Evolutionary conservation across 306 rosid species (phyloP), one percentile per base, ranked within the genome.

Genomic region (Casuarina equisetifolia): DNA sequence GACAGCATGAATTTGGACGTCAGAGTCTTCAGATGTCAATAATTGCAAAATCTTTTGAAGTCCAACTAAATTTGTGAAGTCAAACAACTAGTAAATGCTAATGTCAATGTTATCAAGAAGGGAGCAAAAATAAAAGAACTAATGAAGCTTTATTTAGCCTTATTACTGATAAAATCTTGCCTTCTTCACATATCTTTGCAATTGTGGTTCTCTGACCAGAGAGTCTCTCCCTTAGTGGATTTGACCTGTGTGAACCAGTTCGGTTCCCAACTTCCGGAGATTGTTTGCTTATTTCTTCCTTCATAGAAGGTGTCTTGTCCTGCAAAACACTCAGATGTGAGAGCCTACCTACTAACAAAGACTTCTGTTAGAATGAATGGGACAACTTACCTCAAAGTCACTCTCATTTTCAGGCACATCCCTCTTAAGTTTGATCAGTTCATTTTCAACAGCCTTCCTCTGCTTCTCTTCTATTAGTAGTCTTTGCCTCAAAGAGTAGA

Each of bases 131-230:
- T 13, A 17, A 64, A 11, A 61, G 16, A 48, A 54, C 13, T 77
- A 50, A 38, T 59, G 40, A 72, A 73, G 71, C 52, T 40, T 10
- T 50, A 44, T 36, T 45, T 38, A 48, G 50, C 73, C 9, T 50
- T 54, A 75, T 38, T 20, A 32, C 48, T 53, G 2, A 73, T 58
- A 4, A 82, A 57, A 66, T 63, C 91, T 82, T 86, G 73, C 94
- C 90, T 88, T 90, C 94, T 83, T 90, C 91, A 76, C 89, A 88
- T 74, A 90, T 86, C 69, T 90, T 88, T 74, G 94, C 91, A 84
- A 88, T 86, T 69, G 91, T 83, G 74, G 87, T 89, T 55, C 88
- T 83, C 63, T 90, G 91, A 84, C 84, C 78, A 73, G 82, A 82
- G 66, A 81, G 59, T 61, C 86, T 71, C 45, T 86, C 94, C 78